These are phyloP conservation scores for Aspergillus sp. DNA, from an alignment of 2,329 filamentous ascomycete genomes.

Conservation along the genomic window DNA sequence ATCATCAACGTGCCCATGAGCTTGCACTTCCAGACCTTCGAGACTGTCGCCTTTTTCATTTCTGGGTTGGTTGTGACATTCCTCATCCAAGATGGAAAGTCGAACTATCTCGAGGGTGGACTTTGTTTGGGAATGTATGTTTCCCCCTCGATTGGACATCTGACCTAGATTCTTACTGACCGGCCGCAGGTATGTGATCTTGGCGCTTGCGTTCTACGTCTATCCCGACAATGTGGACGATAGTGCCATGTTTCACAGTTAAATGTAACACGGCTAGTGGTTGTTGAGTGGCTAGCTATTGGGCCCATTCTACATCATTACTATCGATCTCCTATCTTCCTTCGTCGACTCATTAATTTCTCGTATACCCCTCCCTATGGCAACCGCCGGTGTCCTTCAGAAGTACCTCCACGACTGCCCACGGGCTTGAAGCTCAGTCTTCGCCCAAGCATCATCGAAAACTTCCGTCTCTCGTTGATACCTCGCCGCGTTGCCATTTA, in stretches of 20 bases:
- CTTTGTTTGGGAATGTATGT: conserved; percentile 61
- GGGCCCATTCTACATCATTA: not conserved
- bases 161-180: conserved; percentile 2
- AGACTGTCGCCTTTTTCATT: conserved; percentile 74
- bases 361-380: not conserved
- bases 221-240: conserved; percentile 42
- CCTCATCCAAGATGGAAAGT: conserved; percentile 77
- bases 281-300: too few relatives aligned
- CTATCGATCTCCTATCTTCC: not conserved
- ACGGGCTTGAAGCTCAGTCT: not conserved
- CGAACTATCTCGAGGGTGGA: conserved; percentile 78
- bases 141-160: not conserved
- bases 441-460: not conserved
- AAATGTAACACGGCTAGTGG: not conserved
- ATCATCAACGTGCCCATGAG: conserved; percentile 71
- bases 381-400: not conserved
- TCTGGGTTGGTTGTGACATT: conserved; percentile 70
- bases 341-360: not conserved
- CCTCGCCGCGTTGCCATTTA: not conserved
- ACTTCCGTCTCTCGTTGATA: conserved; percentile 1
- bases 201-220: conserved; percentile 49
- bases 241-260: conserved; percentile 12
- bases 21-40: conserved; percentile 76
- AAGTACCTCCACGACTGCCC: not conserved
- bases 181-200: conserved; percentile 39